Conservation (phyloP, 108 stramenopile species). For the Cyclotella choctawhatcheeana region DNA sequence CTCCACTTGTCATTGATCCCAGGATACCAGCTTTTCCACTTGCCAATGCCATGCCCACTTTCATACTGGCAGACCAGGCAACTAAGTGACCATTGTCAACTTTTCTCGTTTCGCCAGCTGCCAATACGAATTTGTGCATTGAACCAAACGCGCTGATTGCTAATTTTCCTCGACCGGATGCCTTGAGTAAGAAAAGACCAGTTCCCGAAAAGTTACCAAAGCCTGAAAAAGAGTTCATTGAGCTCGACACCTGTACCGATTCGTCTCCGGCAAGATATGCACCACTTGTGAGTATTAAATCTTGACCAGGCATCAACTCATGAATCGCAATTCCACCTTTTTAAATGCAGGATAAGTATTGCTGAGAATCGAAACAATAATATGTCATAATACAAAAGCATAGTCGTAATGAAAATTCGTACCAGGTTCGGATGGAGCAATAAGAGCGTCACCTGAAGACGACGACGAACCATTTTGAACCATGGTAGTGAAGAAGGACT, state of each 20-base stretch:
- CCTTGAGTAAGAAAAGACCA: constrained; percentile 17
- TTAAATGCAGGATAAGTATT: too few relatives aligned
- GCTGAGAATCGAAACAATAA: too few relatives aligned
- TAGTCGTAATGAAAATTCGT: too few relatives aligned
- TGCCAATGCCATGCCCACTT: constrained; percentile 9
- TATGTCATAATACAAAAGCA: too few relatives aligned
- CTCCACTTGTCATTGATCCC: constrained; percentile 24
- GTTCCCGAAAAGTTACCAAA: constrained; percentile 24
- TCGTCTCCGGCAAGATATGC: constrained; percentile 21
- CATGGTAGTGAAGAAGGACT: constrained; percentile 18
- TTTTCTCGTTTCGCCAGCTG: constrained; percentile 1
- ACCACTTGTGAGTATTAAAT: constrained; percentile 14
- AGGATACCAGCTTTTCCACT: constrained; percentile 10
- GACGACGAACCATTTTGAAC: constrained; percentile 11
- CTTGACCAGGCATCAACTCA: constrained; percentile 11
- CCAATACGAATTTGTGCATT: constrained; percentile 14
- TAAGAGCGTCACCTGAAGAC: constrained; percentile 9
- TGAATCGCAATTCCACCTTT: constrained; percentile 12
- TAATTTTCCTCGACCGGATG: constrained; percentile 11
- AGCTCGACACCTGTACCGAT: background rate
- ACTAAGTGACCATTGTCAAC: constrained; percentile 27
- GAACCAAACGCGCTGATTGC: constrained; percentile 22
- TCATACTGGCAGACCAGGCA: constrained; percentile 25
- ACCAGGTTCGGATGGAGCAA: constrained; percentile 26
- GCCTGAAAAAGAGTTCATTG: constrained; percentile 1